Base-by-base conservation (phyloP, 108 stramenopile species). In the Discostella pseudostelligera region DNA sequence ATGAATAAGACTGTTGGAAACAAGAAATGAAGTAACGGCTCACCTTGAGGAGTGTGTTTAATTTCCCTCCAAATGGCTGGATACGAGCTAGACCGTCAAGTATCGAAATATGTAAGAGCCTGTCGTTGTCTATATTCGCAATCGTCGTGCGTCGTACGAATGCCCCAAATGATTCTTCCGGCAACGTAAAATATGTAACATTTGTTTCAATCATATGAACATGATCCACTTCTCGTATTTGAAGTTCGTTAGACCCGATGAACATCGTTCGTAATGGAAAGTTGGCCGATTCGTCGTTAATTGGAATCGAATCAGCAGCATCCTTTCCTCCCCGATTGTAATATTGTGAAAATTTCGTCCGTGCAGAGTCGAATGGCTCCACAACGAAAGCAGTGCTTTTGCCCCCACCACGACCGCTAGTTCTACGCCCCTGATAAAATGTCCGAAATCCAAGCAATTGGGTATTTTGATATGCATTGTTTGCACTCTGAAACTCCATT, bases 401-500 rank as follows among this genome's bases (percentile, higher is more conserved):
- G 36, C 66, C 69, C 49, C 68, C 44, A 5, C 19, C 19, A 40
- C 54, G 48, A 40, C 62, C 59, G 9, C 78, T 83, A 40, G 50
- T 65, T 3, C 90, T 81, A 42, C 76, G 69, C 37, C 89, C 94
- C 36, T 91, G 87, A 20, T 96, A 55, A 68, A 98, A 95, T 40
- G 96, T 94, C 26, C 97, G 90, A 82, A 98, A 98, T 16, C 97
- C 97, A 46, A 88, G 49, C 53, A 65, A 92, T 13, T 96, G 87
- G 21, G 96, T 95, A 14, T 87, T 25, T 67, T 96, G 93, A 78
- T 98, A 98, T 25, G 97, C 97, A 76, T 95, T 94, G 82, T 96
- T 95, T 70, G 97, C 97, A 24, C 96, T 74, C 70, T 89, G 83
- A 79, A 96, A 98, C 65, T 96, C 93, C 35, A 92, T 55, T 24